phyloP scores from a whole-genome alignment of 768 basidiomycete species.

The Tubosaeta sp. region DNA sequence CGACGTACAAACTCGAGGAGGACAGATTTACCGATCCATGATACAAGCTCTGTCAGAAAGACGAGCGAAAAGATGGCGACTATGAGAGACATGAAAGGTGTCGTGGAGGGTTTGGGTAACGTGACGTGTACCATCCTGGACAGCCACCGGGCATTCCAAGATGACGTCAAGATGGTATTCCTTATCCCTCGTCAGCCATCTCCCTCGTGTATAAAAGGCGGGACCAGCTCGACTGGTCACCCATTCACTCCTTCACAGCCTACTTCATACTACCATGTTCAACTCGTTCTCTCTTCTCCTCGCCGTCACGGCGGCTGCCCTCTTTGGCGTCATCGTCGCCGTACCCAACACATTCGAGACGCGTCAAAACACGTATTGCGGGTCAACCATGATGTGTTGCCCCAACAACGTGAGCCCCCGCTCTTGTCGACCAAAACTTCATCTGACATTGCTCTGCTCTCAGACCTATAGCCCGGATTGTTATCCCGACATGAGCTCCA shows the following conservation, averaged over 20 bases:
- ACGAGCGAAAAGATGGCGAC: constrained; percentile 79
- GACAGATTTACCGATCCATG: constrained; percentile 86
- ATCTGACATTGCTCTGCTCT: background rate
- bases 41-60: constrained; percentile 76
- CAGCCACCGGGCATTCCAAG: background rate
- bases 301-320: background rate
- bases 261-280: background rate
- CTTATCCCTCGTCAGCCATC: background rate
- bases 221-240: background rate
- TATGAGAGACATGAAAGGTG: constrained; percentile 63
- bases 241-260: background rate
- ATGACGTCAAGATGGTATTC: background rate
- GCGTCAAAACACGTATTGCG: background rate
- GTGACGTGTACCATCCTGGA: constrained; percentile 2
- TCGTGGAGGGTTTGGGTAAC: background rate
- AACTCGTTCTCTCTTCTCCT: background rate
- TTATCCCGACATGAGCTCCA: background rate
- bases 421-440: background rate
- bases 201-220: background rate
- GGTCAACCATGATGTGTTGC: background rate
- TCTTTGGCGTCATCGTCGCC: background rate
- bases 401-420: background rate
- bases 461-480: background rate
- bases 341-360: background rate
- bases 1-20: constrained; percentile 72